Conservation (phyloP, 495 filamentous ascomycete genomes). For the Amphirosellinia nigrospora region DNA sequence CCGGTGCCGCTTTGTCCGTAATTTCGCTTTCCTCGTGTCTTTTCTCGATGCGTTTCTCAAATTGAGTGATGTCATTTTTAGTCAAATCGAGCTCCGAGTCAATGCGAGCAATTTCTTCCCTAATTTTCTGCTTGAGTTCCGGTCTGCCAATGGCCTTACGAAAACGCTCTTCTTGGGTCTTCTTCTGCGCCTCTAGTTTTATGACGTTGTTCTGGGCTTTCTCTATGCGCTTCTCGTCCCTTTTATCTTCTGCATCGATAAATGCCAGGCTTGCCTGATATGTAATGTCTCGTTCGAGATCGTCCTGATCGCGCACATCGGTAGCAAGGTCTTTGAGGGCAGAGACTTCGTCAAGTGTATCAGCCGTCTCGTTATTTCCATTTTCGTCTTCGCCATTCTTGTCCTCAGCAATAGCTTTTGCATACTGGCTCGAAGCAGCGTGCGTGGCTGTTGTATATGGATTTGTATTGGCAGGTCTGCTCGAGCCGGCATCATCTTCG, state of each 20-base stretch:
- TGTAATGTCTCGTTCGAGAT: conserved; percentile 77
- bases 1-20: conserved; percentile 48
- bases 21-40: conserved; percentile 60
- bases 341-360: conserved; percentile 58
- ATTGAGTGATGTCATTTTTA: conserved; percentile 74
- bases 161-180: conserved; percentile 51
- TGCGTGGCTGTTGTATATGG: neutral
- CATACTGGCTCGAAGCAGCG: neutral
- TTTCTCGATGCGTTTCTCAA: conserved; percentile 77
- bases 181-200: conserved; percentile 51
- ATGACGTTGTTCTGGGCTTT: conserved; percentile 70
- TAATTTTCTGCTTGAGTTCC: conserved; percentile 50
- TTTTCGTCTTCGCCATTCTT: neutral
- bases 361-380: neutral
- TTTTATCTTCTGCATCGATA: conserved; percentile 82
- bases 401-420: neutral
- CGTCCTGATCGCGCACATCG: conserved; percentile 81
- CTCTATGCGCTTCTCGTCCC: conserved; percentile 84
- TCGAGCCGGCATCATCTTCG: neutral
- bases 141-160: conserved; percentile 46
- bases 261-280: conserved; percentile 77
- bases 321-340: conserved; percentile 72
- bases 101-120: conserved; percentile 67
- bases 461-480: neutral
- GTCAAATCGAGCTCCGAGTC: conserved; percentile 65